Evolutionary conservation across 2,329 filamentous ascomycete genomes (phyloP).

Genomic region (Magnaporthiopsis incrustans): DNA sequence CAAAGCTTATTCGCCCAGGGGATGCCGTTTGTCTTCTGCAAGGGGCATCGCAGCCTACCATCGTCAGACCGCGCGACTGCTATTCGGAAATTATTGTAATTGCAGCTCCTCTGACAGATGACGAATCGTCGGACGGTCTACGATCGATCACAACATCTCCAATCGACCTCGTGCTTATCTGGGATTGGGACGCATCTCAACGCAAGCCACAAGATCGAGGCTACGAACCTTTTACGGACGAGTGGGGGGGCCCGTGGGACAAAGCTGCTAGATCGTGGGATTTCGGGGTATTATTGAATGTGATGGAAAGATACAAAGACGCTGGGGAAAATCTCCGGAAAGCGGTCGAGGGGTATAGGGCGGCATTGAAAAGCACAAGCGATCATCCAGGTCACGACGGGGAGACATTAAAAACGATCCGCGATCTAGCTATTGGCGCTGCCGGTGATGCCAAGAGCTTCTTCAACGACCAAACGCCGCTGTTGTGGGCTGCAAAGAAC

Average conservation of each 20-base stretch:
- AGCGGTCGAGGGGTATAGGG: neutral
- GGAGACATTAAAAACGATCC: neutral
- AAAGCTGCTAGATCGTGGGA: neutral
- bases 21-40: neutral
- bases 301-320: neutral
- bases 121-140: neutral
- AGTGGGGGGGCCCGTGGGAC: neutral
- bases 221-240: neutral
- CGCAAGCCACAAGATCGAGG: neutral
- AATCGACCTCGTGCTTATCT: neutral
- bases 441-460: neutral
- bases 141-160: neutral
- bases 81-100: neutral
- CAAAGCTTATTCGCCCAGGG: neutral
- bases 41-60: neutral
- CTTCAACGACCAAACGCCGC: neutral
- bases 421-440: neutral
- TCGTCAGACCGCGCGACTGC: neutral
- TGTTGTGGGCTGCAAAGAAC: neutral
- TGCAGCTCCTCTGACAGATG: neutral
- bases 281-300: neutral
- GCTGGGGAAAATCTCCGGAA: neutral
- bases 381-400: neutral
- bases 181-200: neutral
- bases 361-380: neutral